A percentile compares a stretch with the other conserved stretches of the same genome.
Evolutionary conservation across 2,329 filamentous ascomycete species (phyloP).

Genomic region (Verticillium nubilum): DNA sequence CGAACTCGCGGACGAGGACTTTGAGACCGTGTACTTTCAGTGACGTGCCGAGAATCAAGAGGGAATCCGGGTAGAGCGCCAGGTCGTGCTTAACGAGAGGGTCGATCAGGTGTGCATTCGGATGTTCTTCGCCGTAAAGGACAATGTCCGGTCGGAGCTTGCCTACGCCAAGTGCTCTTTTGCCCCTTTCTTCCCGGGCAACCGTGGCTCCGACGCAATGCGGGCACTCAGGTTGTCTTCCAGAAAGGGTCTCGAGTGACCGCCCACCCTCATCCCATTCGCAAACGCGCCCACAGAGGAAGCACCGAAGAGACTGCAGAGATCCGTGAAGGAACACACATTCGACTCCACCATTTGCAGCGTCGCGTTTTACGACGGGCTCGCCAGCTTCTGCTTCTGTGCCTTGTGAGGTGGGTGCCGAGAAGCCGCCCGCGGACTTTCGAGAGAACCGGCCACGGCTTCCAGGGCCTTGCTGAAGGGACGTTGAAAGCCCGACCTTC

Average conservation of each 20-base stretch:
- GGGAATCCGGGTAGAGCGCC: conserved; percentile 56
- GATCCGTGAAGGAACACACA: conserved; percentile 70
- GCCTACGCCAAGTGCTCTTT: conserved; percentile 61
- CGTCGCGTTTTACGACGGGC: neutral
- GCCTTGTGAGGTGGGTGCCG: conserved; percentile 1
- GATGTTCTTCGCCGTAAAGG: conserved; percentile 69
- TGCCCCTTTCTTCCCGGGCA: conserved; percentile 58
- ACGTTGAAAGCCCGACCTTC: conserved; percentile 61
- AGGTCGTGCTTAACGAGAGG: conserved; percentile 65
- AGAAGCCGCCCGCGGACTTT: conserved; percentile 28
- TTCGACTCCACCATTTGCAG: conserved; percentile 39
- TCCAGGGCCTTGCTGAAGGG: conserved; percentile 56
- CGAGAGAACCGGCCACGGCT: conserved; percentile 55
- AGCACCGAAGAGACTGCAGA: conserved; percentile 59
- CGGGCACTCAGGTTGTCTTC: conserved; percentile 62
- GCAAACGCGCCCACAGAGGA: conserved; percentile 51
- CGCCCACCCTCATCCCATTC: conserved; percentile 55
- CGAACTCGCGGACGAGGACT: conserved; percentile 65
- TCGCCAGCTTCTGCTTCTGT: neutral
- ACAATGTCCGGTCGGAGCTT: conserved; percentile 68
- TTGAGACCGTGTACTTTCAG: conserved; percentile 67
- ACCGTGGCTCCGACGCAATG: conserved; percentile 58
- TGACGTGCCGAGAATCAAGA: conserved; percentile 67
- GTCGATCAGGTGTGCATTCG: conserved; percentile 61
- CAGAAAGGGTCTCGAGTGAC: conserved; percentile 52